Conservation (phyloP, 176 grass and related monocot species). For the Bromus sterilis region DNA sequence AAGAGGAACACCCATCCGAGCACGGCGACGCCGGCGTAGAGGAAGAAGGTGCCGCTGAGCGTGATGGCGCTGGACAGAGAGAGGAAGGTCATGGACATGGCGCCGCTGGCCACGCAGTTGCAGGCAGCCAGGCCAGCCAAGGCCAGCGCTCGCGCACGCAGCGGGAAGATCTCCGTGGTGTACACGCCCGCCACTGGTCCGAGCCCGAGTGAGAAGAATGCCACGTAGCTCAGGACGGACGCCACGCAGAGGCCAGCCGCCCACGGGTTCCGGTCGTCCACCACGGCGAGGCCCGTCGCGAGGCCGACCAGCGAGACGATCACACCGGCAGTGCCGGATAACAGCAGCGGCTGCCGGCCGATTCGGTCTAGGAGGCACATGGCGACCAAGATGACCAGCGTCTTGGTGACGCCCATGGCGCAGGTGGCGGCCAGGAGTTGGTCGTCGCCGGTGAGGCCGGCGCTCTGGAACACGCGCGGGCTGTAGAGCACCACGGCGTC, state of each 20-base stretch:
- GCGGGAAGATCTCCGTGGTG: slow-evolving; percentile 58
- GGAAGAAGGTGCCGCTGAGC: slow-evolving; percentile 60
- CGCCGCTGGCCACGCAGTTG: slow-evolving; percentile 43
- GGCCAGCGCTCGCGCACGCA: slow-evolving; percentile 49
- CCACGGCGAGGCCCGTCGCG: slow-evolving; percentile 27
- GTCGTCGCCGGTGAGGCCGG: slow-evolving; percentile 21
- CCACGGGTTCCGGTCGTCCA: slow-evolving; percentile 20
- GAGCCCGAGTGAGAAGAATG: slow-evolving; percentile 50
- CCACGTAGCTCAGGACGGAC: slow-evolving; percentile 29
- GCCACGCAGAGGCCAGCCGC: slow-evolving; percentile 35
- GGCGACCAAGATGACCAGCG: slow-evolving; percentile 33
- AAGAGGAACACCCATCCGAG: slow-evolving; percentile 46
- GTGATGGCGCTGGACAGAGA: slow-evolving; percentile 56
- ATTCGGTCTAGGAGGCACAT: slow-evolving; percentile 51
- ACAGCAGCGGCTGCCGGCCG: slow-evolving; percentile 51
- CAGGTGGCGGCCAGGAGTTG: slow-evolving; percentile 37
- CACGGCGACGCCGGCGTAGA: slow-evolving; percentile 39
- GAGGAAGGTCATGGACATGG: slow-evolving; percentile 62
- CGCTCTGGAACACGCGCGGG: slow-evolving; percentile 52
- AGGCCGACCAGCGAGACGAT: slow-evolving; percentile 26
- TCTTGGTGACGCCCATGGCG: slow-evolving; percentile 54
- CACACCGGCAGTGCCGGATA: slow-evolving; percentile 30
- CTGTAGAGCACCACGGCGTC: slow-evolving; percentile 68
- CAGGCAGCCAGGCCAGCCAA: slow-evolving; percentile 25
- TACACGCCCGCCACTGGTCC: slow-evolving; percentile 51